Percentiles rank a stretch among this genome's conserved stretches.
Conservation (phyloP, 176 grass and related monocot genomes). For the Carex cristatella region DNA sequence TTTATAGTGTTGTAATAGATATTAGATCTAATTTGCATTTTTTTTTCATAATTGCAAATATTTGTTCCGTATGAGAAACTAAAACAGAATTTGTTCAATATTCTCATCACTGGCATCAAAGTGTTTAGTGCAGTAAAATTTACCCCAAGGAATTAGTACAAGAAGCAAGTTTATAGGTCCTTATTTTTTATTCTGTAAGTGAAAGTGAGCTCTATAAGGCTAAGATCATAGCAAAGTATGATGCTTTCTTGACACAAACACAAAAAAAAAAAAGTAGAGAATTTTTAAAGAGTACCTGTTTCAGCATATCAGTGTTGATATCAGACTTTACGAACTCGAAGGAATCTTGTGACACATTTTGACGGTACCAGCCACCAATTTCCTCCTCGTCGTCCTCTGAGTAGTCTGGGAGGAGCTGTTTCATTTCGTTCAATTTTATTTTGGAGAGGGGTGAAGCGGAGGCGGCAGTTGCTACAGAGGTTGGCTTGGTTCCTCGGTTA, state of each 20-base stretch:
- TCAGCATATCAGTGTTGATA: conserved; percentile 50
- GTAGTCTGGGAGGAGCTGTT: neutral
- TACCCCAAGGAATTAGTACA: neutral
- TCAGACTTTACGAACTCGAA: conserved; percentile 32
- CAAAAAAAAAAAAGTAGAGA: neutral
- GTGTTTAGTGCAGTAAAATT: neutral
- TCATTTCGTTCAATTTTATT: conserved; percentile 7
- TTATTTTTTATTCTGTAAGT: neutral
- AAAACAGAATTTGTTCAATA: neutral
- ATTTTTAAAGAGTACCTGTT: conserved; percentile 43
- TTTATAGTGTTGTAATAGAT: neutral
- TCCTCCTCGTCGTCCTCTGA: too few relatives aligned
- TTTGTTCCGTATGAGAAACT: neutral
- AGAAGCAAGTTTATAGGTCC: neutral
- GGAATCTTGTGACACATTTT: conserved; percentile 38
- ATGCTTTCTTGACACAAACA: neutral
- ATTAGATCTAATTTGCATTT: neutral
- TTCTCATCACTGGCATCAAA: neutral
- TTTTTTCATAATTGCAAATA: neutral
- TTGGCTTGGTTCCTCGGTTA: too few relatives aligned
- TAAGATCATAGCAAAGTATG: neutral
- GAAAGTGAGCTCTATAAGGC: neutral
- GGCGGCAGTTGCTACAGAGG: too few relatives aligned
- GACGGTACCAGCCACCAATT: too few relatives aligned
- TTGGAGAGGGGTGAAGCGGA: too few relatives aligned